Evolutionary conservation across 495 filamentous ascomycete genomes (phyloP).

Genomic region (Aspergillus sparsus): DNA sequence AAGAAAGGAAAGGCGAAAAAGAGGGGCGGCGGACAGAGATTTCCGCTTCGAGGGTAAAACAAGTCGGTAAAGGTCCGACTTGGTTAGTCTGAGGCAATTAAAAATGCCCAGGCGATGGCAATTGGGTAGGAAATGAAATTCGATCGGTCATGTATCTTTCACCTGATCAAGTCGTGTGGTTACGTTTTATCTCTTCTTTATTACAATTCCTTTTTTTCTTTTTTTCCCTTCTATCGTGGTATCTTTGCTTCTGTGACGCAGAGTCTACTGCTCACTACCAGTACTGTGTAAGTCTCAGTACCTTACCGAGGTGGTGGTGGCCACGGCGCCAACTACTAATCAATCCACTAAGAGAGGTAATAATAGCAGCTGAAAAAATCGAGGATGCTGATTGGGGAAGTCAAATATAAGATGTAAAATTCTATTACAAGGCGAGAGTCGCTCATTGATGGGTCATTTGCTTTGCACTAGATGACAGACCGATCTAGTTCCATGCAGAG

Average conservation of each 20-base stretch:
- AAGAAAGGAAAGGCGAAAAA: slow-evolving; percentile 15
- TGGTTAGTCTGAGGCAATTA: slow-evolving; percentile 12
- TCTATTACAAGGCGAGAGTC: slow-evolving; percentile 2
- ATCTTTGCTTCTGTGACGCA: background rate
- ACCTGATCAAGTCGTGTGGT: background rate
- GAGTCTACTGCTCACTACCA: no score
- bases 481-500: slow-evolving; percentile 1
- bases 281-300: no score
- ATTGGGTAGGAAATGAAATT: background rate
- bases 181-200: background rate
- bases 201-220: background rate
- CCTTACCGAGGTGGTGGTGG: background rate
- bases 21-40: slow-evolving; percentile 28
- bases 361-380: slow-evolving; percentile 1
- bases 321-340: background rate
- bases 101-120: background rate
- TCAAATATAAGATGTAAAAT: slow-evolving; percentile 3
- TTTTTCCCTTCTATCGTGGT: background rate
- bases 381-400: slow-evolving; percentile 6
- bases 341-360: slow-evolving; percentile 1
- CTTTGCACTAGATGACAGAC: background rate
- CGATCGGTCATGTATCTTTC: background rate
- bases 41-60: slow-evolving; percentile 26
- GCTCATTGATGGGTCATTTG: background rate
- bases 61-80: slow-evolving; percentile 8